Evolutionary conservation across 2,329 filamentous ascomycete species (phyloP).

Genomic region (Plenodomus lindquistii): DNA sequence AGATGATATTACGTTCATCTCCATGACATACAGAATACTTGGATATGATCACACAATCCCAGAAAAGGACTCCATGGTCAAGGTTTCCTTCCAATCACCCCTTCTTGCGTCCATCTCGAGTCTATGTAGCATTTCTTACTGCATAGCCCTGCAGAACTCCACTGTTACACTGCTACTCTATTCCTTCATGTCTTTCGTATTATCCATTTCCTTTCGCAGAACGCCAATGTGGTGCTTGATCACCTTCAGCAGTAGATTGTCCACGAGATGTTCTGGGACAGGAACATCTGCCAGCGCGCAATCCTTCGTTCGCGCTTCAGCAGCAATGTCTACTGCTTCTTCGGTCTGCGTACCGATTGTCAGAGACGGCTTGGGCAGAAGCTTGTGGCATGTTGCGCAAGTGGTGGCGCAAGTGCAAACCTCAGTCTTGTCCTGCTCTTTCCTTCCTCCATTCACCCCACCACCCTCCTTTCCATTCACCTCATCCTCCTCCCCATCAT

Average conservation of each 20-base stretch:
- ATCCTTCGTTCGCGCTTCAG: slow-evolving; percentile 22
- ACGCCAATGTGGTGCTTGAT: slow-evolving; percentile 43
- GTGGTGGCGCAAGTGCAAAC: slow-evolving; percentile 20
- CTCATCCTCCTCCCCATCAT: slow-evolving; percentile 32
- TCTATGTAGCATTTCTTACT: no score
- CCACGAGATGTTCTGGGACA: slow-evolving; percentile 24
- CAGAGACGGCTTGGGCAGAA: slow-evolving; percentile 1
- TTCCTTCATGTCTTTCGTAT: slow-evolving; percentile 30
- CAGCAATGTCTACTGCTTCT: slow-evolving; percentile 11
- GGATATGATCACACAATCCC: no score
- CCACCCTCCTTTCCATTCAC: slow-evolving; percentile 28
- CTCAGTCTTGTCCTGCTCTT: slow-evolving; percentile 8
- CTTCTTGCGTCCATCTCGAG: no score
- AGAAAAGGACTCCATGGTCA: no score
- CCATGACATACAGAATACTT: no score
- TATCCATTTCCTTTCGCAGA: slow-evolving; percentile 44
- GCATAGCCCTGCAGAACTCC: no score
- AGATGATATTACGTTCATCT: no score
- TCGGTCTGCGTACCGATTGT: slow-evolving; percentile 7
- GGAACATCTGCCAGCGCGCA: slow-evolving; percentile 25
- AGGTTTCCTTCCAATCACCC: no score
- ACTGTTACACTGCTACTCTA: no score
- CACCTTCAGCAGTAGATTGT: slow-evolving; percentile 35
- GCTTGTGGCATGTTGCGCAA: slow-evolving; percentile 25
- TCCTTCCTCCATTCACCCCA: slow-evolving; percentile 7